Evolutionary conservation across 1,284 basidiomycete species (phyloP).

Genomic region (Leccinum solheimii): DNA sequence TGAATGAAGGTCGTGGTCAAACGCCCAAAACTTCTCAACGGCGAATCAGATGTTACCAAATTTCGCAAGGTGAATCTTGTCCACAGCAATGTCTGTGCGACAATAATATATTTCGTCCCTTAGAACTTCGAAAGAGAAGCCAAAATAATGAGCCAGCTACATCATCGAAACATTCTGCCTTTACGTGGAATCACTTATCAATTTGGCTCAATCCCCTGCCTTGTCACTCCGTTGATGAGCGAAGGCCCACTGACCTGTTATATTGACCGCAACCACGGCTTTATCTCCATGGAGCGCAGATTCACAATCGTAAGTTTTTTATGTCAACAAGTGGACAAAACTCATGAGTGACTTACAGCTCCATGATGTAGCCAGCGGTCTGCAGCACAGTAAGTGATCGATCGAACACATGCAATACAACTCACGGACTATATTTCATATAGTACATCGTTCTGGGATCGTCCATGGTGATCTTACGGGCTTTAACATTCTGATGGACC

Average conservation of each 20-base stretch:
- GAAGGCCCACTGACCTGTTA: slow-evolving; percentile 8
- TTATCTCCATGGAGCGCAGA: slow-evolving; percentile 7
- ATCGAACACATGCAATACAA: background rate
- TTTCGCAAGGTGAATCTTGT: slow-evolving; percentile 4
- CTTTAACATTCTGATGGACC: slow-evolving; percentile 14
- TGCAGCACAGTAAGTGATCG: slow-evolving; percentile 13
- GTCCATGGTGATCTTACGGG: slow-evolving; percentile 19
- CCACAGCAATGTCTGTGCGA: background rate
- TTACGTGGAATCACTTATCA: background rate
- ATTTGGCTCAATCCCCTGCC: background rate
- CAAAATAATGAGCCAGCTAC: background rate
- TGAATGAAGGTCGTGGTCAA: slow-evolving; percentile 13
- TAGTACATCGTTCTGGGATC: slow-evolving; percentile 13
- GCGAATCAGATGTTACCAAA: background rate
- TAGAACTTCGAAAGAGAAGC: background rate
- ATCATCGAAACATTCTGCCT: background rate
- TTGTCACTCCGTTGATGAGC: background rate
- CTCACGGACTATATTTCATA: background rate
- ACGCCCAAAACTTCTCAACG: slow-evolving; percentile 5
- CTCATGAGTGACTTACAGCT: slow-evolving; percentile 4
- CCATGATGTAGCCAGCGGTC: slow-evolving; percentile 11
- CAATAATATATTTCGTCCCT: background rate
- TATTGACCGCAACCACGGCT: slow-evolving; percentile 3
- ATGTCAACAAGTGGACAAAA: background rate
- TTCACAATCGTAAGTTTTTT: slow-evolving; percentile 5